Percentiles rank a stretch among this genome's conserved stretches.
Conservation (phyloP, 345 rosid genomes). For the Nephelium lappaceum region DNA sequence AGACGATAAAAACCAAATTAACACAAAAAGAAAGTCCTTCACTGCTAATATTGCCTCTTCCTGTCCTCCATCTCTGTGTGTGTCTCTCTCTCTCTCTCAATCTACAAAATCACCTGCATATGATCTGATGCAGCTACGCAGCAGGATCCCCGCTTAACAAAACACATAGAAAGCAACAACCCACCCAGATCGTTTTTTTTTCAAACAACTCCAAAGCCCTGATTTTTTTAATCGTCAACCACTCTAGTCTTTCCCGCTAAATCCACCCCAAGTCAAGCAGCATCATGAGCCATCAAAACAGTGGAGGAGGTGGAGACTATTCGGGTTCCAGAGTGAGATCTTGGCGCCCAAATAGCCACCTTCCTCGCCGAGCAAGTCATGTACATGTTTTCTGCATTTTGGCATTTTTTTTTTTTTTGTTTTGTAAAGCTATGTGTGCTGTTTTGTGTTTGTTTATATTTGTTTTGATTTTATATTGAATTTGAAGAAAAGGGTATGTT, state of each 20-base stretch:
- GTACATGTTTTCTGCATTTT: conserved; percentile 15
- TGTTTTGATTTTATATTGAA: background rate
- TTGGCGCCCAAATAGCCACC: background rate
- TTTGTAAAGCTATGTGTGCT: background rate
- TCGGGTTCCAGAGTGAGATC: conserved; percentile 23
- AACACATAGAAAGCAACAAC: background rate
- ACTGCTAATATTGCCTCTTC: background rate
- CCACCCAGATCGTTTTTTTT: background rate
- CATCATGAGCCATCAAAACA: conserved; percentile 28
- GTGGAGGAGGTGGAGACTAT: background rate
- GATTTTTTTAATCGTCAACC: background rate
- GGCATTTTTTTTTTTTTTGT: background rate
- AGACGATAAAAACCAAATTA: too few relatives aligned
- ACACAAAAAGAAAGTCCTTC: too few relatives aligned
- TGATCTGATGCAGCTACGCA: background rate
- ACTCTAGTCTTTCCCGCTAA: background rate
- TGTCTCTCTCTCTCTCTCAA: too few relatives aligned
- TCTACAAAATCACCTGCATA: background rate
- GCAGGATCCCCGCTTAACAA: background rate
- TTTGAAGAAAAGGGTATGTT: background rate
- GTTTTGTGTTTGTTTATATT: background rate
- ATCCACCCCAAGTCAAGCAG: too few relatives aligned
- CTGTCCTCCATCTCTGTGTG: background rate
- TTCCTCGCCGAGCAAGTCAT: conserved; percentile 6
- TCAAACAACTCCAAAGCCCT: background rate